Evolutionary conservation across 768 basidiomycete genomes (phyloP), one percentile per base, ranked within the genome.

Genomic region (Leucosporidium yakuticum): DNA sequence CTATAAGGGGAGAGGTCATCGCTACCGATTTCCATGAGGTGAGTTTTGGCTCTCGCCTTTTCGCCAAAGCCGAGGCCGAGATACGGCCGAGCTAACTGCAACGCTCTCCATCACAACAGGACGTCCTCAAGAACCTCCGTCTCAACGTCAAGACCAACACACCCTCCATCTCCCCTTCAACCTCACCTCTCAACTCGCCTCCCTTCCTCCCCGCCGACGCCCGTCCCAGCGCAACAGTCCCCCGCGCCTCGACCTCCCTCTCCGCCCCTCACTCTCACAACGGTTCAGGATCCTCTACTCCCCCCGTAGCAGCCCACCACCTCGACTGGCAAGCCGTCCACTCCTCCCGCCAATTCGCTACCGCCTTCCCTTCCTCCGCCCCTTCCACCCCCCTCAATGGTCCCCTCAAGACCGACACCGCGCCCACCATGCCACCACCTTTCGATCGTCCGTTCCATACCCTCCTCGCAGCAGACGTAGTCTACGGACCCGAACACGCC

Each of bases 1-100:
- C 21, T 25, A 32, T 9, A 6, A 19, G 2, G n/a, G 53, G 58
- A 9, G 48, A 77, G 11, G 80, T 91, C 56, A 78, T 88, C 32
- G 88, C 89, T 27, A 91, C 89, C 14, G 90, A 93, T 75, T 91
- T 85, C 71, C 89, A 91, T 76, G 84, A 85, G 0, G 39, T 44
- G 14, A 15, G 39, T 44, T 7, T 15, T 44, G 34, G 34, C 34
- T 36, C 12, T 12, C 6, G 5, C 39, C 17, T 44, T 15, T 44
- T 44, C 39, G 5, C 39, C n/a, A n/a, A n/a, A n/a, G 6, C 39
- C 39, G 11, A 3, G 6, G 39, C 39, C 39, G 39, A 44, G 39
- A 44, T 44, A n/a, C n/a, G n/a, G n/a, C n/a, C 14, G 39, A 44
- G 39, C 39, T 44, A 2, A 44, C 39, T 15, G 3, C n/a, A n/a